Evolutionary conservation across 768 basidiomycete genomes (phyloP).

Genomic region (Boletus tylopilopsis): DNA sequence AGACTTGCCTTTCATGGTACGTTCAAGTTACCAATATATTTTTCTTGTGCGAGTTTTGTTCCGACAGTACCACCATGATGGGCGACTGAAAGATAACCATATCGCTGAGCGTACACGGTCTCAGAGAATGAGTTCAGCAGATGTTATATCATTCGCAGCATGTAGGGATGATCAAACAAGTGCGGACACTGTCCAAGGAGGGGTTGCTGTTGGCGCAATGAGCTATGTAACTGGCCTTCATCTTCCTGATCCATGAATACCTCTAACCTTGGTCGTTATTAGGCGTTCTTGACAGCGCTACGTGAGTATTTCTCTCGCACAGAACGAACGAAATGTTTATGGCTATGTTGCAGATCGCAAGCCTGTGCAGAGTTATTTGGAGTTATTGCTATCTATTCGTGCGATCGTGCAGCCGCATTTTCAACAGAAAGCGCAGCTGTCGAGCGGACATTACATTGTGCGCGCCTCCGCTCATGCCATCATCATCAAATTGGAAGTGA

Average conservation of each 20-base stretch:
- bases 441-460: constrained; percentile 68
- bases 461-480: constrained; percentile 5
- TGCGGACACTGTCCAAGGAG: constrained; percentile 62
- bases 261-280: constrained; percentile 2
- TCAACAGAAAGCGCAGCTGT: constrained; percentile 70
- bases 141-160: constrained; percentile 77
- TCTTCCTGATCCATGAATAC: too few species aligned
- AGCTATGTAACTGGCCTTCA: constrained; percentile 54
- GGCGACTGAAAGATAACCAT: constrained; percentile 46
- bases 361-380: constrained; percentile 62
- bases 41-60: neutral
- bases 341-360: constrained; percentile 36
- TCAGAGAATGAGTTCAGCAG: constrained; percentile 61
- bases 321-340: neutral
- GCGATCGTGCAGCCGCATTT: constrained; percentile 55
- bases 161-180: constrained; percentile 72
- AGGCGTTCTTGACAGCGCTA: constrained; percentile 62
- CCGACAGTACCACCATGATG: constrained; percentile 55
- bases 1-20: constrained; percentile 30
- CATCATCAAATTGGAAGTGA: neutral
- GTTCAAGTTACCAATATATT: neutral
- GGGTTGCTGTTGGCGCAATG: constrained; percentile 74
- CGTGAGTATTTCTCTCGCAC: constrained; percentile 26
- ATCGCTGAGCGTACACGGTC: constrained; percentile 31
- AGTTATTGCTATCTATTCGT: constrained; percentile 57